phyloP scores from a whole-genome alignment of 208 protist genomes.

The Leishmania mexicana region DNA sequence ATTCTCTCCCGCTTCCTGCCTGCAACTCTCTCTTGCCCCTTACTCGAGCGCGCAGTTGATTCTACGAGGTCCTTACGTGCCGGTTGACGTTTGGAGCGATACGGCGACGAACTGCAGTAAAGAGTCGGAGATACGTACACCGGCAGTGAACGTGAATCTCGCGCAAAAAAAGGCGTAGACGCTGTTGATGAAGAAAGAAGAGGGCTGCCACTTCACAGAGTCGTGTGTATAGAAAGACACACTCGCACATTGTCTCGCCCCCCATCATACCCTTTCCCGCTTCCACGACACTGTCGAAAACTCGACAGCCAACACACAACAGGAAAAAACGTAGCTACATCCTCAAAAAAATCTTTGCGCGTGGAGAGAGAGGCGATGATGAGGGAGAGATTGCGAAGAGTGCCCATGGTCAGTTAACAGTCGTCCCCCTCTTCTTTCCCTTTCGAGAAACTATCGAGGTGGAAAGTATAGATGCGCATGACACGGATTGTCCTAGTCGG shows the following conservation, averaged over 20 bases:
- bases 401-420: neutral
- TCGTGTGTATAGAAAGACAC: neutral
- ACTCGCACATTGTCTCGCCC: neutral
- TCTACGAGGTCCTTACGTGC: neutral
- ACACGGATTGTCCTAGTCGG: neutral
- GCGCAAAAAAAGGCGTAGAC: neutral
- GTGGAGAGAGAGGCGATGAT: neutral
- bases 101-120: neutral
- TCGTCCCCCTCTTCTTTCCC: neutral
- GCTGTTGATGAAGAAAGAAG: neutral
- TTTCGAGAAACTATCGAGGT: conserved; percentile 11
- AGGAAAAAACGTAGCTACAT: neutral
- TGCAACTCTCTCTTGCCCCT: neutral
- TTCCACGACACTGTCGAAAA: neutral
- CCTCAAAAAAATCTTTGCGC: neutral
- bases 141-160: neutral
- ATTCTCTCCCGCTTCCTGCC: neutral
- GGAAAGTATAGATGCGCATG: neutral
- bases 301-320: conserved; percentile 12
- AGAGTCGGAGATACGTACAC: neutral
- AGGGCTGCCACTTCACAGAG: neutral
- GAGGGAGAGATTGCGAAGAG: neutral
- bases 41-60: neutral
- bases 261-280: neutral
- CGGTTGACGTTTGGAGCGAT: neutral